Conservation (phyloP, 768 basidiomycete species). For the Hygrophoropsis aurantiaca region DNA sequence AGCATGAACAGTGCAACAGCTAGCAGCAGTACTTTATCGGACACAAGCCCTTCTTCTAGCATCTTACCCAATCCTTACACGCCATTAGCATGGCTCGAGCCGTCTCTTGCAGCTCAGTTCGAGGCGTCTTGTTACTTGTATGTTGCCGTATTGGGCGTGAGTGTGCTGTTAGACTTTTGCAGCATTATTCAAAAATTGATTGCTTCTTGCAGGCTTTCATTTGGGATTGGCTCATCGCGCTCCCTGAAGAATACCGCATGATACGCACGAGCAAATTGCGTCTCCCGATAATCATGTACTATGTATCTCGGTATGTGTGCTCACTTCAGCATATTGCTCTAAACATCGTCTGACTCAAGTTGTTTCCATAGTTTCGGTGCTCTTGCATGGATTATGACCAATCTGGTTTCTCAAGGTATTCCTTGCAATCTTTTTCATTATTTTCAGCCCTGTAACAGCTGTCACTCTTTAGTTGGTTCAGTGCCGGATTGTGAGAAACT, state of each 20-base stretch:
- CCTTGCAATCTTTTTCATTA: background rate
- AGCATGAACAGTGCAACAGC: too few relatives aligned
- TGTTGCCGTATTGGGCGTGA: constrained; percentile 25
- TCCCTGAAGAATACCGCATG: too few relatives aligned
- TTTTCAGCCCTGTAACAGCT: background rate
- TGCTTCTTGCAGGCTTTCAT: too few relatives aligned
- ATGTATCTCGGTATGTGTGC: too few relatives aligned
- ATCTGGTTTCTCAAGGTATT: constrained; percentile 19
- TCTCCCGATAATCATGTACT: too few relatives aligned
- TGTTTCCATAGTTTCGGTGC: constrained; percentile 11
- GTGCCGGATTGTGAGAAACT: background rate
- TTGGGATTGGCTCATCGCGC: too few relatives aligned
- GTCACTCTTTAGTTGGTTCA: background rate
- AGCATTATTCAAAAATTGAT: too few relatives aligned
- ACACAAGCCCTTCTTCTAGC: too few relatives aligned
- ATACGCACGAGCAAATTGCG: too few relatives aligned
- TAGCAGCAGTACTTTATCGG: too few relatives aligned
- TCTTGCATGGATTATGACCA: constrained; percentile 10
- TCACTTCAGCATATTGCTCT: too few relatives aligned
- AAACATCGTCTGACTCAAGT: background rate
- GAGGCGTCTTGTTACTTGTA: constrained; percentile 27
- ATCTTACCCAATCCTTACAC: constrained; percentile 32
- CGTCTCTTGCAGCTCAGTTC: constrained; percentile 23
- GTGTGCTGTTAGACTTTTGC: background rate
- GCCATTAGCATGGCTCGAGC: constrained; percentile 30